phyloP scores from a whole-genome alignment of 148 eudicot species.

The Rhododendron griersonianum region DNA sequence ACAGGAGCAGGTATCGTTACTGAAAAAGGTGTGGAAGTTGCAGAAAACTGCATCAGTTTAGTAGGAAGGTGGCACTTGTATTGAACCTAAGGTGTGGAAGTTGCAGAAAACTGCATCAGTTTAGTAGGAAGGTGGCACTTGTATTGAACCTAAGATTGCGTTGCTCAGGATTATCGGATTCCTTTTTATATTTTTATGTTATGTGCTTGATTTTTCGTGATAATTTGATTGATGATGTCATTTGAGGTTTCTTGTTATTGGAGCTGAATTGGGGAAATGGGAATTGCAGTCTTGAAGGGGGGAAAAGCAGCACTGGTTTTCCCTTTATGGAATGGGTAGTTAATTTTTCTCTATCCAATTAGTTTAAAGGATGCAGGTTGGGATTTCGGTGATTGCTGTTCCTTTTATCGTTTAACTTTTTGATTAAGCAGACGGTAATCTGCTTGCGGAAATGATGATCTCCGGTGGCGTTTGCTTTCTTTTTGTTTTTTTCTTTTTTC shows the following conservation, averaged over 20 bases:
- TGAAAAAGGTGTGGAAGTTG: slow-evolving; percentile 13
- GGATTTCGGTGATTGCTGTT: neutral
- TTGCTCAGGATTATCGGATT: neutral
- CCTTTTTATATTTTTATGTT: neutral
- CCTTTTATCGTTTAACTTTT: neutral
- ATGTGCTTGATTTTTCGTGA: neutral
- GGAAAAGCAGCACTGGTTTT: neutral
- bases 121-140: neutral
- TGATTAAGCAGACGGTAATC: neutral
- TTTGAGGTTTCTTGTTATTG: neutral
- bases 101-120: neutral
- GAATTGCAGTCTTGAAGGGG: neutral
- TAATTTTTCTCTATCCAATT: neutral
- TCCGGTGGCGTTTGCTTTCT: neutral
- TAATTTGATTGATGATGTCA: neutral
- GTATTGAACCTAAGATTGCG: neutral
- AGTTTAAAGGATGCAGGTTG: neutral
- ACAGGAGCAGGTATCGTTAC: slow-evolving; percentile 37
- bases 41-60: neutral
- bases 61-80: neutral
- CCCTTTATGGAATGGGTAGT: neutral
- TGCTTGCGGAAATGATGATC: neutral
- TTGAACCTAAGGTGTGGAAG: neutral
- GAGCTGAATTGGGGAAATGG: neutral
- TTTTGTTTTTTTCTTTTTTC: neutral